These are phyloP conservation scores for Mycena leptocephala DNA, from an alignment of 768 basidiomycete genomes.

Conservation along the genomic window DNA sequence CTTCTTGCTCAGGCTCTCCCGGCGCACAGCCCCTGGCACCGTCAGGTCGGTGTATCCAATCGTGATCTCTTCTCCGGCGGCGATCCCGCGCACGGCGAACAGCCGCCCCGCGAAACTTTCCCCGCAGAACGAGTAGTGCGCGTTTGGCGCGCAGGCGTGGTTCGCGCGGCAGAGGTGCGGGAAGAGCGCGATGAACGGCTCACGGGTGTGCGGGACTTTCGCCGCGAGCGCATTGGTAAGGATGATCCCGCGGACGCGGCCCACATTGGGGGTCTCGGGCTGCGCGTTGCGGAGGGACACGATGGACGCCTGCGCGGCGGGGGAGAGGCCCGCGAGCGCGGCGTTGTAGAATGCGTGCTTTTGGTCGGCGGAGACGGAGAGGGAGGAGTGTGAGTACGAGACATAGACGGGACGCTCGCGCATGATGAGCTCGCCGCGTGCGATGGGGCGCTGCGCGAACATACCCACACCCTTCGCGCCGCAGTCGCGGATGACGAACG, in stretches of 20 bases:
- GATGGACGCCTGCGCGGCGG: slow-evolving; percentile 20
- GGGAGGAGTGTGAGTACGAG: slow-evolving; percentile 1
- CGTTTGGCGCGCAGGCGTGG: slow-evolving; percentile 35
- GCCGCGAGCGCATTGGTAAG: slow-evolving; percentile 31
- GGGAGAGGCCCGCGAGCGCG: slow-evolving; percentile 21
- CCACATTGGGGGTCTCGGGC: background rate
- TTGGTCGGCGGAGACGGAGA: slow-evolving; percentile 6
- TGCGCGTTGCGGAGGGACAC: slow-evolving; percentile 22
- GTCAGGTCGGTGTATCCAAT: slow-evolving; percentile 28
- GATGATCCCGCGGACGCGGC: slow-evolving; percentile 14
- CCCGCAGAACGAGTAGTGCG: slow-evolving; percentile 22
- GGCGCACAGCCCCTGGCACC: slow-evolving; percentile 7
- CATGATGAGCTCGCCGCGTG: slow-evolving; percentile 32
- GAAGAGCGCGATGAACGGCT: slow-evolving; percentile 22
- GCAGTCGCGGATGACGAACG: slow-evolving; percentile 12
- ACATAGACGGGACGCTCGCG: slow-evolving; percentile 32
- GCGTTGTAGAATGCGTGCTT: background rate
- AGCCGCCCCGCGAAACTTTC: slow-evolving; percentile 22
- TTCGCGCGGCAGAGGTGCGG: slow-evolving; percentile 29
- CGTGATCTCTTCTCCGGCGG: slow-evolving; percentile 33
- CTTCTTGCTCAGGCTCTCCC: background rate
- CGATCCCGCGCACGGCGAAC: slow-evolving; percentile 21
- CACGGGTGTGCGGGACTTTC: background rate
- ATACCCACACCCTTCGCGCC: slow-evolving; percentile 30
- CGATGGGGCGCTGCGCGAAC: slow-evolving; percentile 29